Evolutionary conservation across 2,329 filamentous ascomycete genomes (phyloP).

Genomic region (Cordyceps farinosa): DNA sequence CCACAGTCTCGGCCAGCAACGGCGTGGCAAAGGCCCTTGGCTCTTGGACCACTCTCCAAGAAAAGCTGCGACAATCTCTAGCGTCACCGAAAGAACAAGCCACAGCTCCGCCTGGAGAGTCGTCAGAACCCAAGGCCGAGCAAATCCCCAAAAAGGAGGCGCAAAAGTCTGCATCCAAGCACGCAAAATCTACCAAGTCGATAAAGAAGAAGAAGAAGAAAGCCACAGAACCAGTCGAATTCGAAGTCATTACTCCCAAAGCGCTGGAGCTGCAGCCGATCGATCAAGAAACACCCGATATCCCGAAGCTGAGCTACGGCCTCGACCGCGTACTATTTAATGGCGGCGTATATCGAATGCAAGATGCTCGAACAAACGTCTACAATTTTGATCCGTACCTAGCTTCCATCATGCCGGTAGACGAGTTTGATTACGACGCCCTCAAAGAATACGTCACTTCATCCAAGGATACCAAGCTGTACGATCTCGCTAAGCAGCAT

Average conservation of each 20-base stretch:
- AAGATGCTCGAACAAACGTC: constrained; percentile 80
- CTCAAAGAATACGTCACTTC: constrained; percentile 87
- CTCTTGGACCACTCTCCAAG: constrained; percentile 1
- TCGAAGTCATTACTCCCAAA: constrained; percentile 29
- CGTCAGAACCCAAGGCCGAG: background rate
- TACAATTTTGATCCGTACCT: constrained; percentile 98
- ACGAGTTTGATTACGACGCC: constrained; percentile 87
- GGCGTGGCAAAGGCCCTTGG: background rate
- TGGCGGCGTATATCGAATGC: constrained; percentile 84
- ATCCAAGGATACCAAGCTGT: constrained; percentile 72
- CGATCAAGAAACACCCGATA: constrained; percentile 33
- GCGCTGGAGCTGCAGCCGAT: constrained; percentile 30
- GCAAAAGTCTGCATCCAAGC: background rate
- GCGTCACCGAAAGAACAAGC: background rate
- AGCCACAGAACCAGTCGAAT: constrained; percentile 21
- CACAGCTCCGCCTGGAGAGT: background rate
- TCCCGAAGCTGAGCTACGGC: constrained; percentile 66
- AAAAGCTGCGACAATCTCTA: background rate
- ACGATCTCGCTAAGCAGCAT: constrained; percentile 62
- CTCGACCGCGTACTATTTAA: constrained; percentile 94
- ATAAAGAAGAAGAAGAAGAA: constrained; percentile 1
- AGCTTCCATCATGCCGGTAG: constrained; percentile 85
- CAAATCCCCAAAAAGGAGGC: background rate
- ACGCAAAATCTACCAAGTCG: background rate
- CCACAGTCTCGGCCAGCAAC: background rate